These are phyloP conservation scores for Mycena latifolia DNA, from an alignment of 768 basidiomycete species.

Conservation along the genomic window DNA sequence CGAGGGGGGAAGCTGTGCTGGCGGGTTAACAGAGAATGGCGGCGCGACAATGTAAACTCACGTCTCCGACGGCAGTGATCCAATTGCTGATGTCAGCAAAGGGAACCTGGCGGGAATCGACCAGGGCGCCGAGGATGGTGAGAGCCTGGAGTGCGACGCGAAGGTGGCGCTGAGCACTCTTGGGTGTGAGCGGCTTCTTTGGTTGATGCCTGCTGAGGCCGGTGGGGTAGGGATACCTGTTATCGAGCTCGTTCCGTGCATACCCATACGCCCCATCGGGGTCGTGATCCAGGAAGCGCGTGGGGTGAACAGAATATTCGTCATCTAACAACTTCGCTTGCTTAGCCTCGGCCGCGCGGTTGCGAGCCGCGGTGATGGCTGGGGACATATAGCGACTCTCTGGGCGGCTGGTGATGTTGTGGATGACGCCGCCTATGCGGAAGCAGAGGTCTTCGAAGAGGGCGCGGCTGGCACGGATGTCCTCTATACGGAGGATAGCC, in stretches of 20 bases:
- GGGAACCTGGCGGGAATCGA: slow-evolving; percentile 21
- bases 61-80: slow-evolving; percentile 17
- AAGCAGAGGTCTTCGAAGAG: slow-evolving; percentile 14
- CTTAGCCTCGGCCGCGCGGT: too few species aligned
- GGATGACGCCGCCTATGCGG: slow-evolving; percentile 16
- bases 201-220: background rate
- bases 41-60: background rate
- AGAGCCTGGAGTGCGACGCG: slow-evolving; percentile 24
- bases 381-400: too few species aligned
- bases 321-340: background rate
- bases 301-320: background rate
- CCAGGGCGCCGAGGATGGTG: slow-evolving; percentile 4
- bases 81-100: slow-evolving; percentile 18
- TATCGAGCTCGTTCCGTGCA: background rate
- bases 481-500: background rate
- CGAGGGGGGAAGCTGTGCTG: background rate
- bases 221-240: background rate
- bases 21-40: background rate
- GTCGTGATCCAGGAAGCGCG: background rate
- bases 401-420: background rate
- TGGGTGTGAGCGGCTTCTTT: background rate
- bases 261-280: background rate
- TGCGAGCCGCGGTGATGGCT: too few species aligned
- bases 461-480: background rate
- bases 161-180: slow-evolving; percentile 1